Percentiles rank a stretch among this genome's conserved stretches.
Evolutionary conservation across 108 stramenopile genomes (phyloP).

Genomic region (Cyclotella baltica): DNA sequence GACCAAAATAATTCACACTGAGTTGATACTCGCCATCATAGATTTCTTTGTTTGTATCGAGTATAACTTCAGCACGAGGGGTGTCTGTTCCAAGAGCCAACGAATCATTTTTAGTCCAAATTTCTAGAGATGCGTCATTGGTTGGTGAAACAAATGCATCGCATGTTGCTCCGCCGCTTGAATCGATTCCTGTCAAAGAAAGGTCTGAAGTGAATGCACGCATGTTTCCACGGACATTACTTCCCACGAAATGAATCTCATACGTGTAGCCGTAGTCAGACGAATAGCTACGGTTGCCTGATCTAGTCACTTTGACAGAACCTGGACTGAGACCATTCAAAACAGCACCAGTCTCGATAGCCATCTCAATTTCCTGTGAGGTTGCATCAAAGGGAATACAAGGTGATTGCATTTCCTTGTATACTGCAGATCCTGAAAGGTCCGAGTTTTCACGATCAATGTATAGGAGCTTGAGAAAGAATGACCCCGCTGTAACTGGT

Average conservation of each 20-base stretch:
- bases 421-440: slow-evolving; percentile 33
- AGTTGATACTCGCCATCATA: slow-evolving; percentile 53
- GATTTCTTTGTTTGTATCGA: slow-evolving; percentile 47
- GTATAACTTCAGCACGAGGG: slow-evolving; percentile 42
- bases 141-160: slow-evolving; percentile 50
- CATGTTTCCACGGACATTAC: slow-evolving; percentile 61
- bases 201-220: slow-evolving; percentile 41
- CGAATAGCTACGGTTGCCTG: slow-evolving; percentile 54
- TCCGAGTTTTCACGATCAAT: slow-evolving; percentile 40
- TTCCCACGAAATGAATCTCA: slow-evolving; percentile 62
- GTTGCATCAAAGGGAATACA: slow-evolving; percentile 66
- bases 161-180: slow-evolving; percentile 48
- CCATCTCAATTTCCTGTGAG: slow-evolving; percentile 58
- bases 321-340: slow-evolving; percentile 38
- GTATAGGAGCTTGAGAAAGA: slow-evolving; percentile 46
- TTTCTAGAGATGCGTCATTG: slow-evolving; percentile 55
- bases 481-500: slow-evolving; percentile 54
- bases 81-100: slow-evolving; percentile 64
- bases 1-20: slow-evolving; percentile 36
- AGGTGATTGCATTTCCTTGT: slow-evolving; percentile 58
- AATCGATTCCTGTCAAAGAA: slow-evolving; percentile 45
- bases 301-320: slow-evolving; percentile 53
- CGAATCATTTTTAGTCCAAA: slow-evolving; percentile 53
- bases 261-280: slow-evolving; percentile 71
- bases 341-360: slow-evolving; percentile 60